Evolutionary conservation across 2,329 filamentous ascomycete species (phyloP), one percentile per base, ranked within the genome.

Genomic region (Pseudocercospora pini-densiflorae): DNA sequence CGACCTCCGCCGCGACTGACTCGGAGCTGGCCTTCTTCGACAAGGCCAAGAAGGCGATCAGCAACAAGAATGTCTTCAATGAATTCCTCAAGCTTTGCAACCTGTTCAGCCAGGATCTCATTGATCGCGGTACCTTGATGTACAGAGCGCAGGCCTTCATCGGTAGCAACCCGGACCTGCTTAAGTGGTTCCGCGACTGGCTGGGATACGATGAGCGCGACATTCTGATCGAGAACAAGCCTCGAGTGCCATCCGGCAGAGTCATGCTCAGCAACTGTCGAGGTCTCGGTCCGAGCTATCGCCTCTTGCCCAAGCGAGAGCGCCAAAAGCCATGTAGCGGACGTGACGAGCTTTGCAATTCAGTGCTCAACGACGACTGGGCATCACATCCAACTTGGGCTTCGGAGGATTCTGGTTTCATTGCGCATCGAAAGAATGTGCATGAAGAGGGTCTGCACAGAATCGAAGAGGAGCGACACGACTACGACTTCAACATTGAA

Each of bases 341-440:
- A 10, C 91, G 95, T 54, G 95, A 99, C 76, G 93, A 97, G 78
- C 89, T 99, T 72, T 99, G 95, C 81, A 90, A 92, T 72, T 90
- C 91, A 24, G 94, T 99, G 0, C 84, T 99, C 62, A 99, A 99
- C 71, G 95, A 99, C 73, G 92, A 97, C 72, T 99, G 95, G 95
- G 95, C 95, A 1, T 98, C 94, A 27, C 95, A 99, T 80, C 95
- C 95, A 3, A 99, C 95, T 0, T 99, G 95, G 95, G 95, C 94
- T 1, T 98, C 94, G 0, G 95, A 99, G 79, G 95, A 99, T 77
- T 97, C 92, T 53, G 95, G 95, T 0, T 99, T 99, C 74, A 94
- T 99, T 66, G 95, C 95, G 12, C 95, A 99, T 80, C 89, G 94
- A 68, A 99, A 99, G 86, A 99, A 99, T 74, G 88, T 91, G 62